Base-by-base conservation (phyloP, 768 basidiomycete species). In the Pisolithus microcarpus region DNA sequence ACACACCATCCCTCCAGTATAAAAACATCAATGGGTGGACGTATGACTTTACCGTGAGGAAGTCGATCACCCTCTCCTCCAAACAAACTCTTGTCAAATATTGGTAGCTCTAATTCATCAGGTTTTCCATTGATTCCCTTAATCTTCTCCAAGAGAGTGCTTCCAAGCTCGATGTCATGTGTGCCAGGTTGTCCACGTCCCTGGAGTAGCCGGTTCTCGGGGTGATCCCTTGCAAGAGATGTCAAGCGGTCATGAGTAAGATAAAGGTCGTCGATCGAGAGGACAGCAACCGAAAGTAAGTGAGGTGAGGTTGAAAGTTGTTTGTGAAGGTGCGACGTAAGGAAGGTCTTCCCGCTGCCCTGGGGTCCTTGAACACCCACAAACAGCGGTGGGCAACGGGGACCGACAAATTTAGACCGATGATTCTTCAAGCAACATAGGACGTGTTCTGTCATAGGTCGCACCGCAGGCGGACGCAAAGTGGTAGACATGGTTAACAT, bases 1-100 rank as follows among this genome's bases (percentile, higher is more conserved):
- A 88, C 81, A 67, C 85, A 92, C 96, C 96, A 99, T 9, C 96
- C 96, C 70, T 99, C 96, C 45, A 99, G 71, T 45, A 99, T 76
- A 46, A 98, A 85, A 13, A 98, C 72, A 61, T 99, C 91, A 5
- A 86, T 54, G 0, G 76, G 76, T 61, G 73, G 62, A 55, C 70
- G 31, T 6, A 91, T 71, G 2, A 70, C 56, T 42, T 70, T 69
- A 18, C 50, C 46, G 36, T 72, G 68, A 0, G 73, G 68, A 2
- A 80, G 60, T 13, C 95, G 83, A 66, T 98, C 95, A 0, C 95
- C 95, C 67, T 89, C 76, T 2, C 95, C 95, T 37, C 70, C 66
- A 60, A 78, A 81, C 40, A 86, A 64, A 56, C 86, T 87, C 74
- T 98, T 98, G 59, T 97, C 91, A 62, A 93, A 98, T 18, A 78